Base-by-base conservation (phyloP, 768 basidiomycete species). In the Hydnomerulius pinastri region DNA sequence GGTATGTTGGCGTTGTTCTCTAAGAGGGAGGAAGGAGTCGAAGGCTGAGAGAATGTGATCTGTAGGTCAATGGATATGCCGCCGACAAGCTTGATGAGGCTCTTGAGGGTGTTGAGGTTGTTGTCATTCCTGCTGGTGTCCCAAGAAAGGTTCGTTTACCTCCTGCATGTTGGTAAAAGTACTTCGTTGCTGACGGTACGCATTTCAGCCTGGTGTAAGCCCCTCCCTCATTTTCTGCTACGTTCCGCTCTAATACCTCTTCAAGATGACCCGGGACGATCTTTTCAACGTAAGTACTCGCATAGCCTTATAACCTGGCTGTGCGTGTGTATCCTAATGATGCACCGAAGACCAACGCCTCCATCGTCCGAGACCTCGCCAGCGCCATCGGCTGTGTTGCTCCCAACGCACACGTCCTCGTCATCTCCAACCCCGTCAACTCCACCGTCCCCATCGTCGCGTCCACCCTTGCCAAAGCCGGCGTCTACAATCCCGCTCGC, bases 391-490 rank as follows among this genome's bases (percentile, higher is more conserved):
- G 83, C 60, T 89, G 92, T 53, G 85, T 90, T 50, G 73, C 91
- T 32, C 95, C 97, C 46, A 82, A 86, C 44, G 97, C 97, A n/a
- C 85, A 90, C 74, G 80, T 98, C 65, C 84, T 93, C 59, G 86
- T 98, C 74, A 99, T 99, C 73, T 96, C 95, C 62, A 99, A 99
- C 86, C 96, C 96, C 47, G 96, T 97, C 79, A 93, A 92, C 80
- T 91, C 89, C 44, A 98, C 97, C 55, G 97, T 98, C 52, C 96
- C 97, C 62, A 97, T 99, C 62, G 94, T 97, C 59, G 93, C 94
- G 38, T 81, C 85, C 59, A 89, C 90, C 51, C 86, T 97, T 69
- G 83, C 90, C 74, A 90, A 93, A 71, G 88, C 88, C 11, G 94
- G 94, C 54, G 90, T 90, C 52, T 98, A 89, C 75, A 84, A 99